Conservation (phyloP, 805 yeast species). For the Yarrowia sp. region DNA sequence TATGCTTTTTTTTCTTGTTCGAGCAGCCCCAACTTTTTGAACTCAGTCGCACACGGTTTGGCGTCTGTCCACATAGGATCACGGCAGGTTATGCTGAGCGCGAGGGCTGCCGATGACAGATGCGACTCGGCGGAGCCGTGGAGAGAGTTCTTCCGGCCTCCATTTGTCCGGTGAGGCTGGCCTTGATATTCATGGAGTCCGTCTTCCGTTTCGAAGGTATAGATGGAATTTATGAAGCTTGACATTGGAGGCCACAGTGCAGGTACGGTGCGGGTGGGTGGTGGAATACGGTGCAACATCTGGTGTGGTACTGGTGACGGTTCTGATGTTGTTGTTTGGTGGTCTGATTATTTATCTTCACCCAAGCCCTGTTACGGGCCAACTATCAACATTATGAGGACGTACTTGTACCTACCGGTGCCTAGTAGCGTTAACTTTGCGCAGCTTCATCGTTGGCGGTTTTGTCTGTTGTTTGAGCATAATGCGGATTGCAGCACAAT, state of each 20-base stretch:
- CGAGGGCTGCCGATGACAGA: neutral
- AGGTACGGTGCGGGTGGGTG: too few species aligned
- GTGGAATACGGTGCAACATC: too few species aligned
- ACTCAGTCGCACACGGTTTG: neutral
- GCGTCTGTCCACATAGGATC: neutral
- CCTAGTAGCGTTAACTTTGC: neutral
- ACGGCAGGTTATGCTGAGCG: neutral
- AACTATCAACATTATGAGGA: too few species aligned
- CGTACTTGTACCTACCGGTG: neutral
- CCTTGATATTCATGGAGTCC: too few species aligned
- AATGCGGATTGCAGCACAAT: neutral
- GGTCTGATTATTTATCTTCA: too few species aligned
- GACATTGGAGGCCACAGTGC: too few species aligned
- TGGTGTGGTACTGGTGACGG: too few species aligned
- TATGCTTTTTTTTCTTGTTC: neutral
- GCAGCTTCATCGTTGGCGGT: neutral
- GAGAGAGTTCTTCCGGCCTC: neutral
- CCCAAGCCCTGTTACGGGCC: too few species aligned
- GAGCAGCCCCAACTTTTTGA: neutral
- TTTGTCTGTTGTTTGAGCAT: neutral
- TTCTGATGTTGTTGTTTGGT: too few species aligned
- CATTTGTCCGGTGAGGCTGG: too few species aligned
- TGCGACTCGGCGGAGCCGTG: neutral
- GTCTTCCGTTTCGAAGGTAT: too few species aligned
- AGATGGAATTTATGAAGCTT: neutral